Conservation (phyloP, 2,329 filamentous ascomycete genomes). For the Neoascochyta sp. region DNA sequence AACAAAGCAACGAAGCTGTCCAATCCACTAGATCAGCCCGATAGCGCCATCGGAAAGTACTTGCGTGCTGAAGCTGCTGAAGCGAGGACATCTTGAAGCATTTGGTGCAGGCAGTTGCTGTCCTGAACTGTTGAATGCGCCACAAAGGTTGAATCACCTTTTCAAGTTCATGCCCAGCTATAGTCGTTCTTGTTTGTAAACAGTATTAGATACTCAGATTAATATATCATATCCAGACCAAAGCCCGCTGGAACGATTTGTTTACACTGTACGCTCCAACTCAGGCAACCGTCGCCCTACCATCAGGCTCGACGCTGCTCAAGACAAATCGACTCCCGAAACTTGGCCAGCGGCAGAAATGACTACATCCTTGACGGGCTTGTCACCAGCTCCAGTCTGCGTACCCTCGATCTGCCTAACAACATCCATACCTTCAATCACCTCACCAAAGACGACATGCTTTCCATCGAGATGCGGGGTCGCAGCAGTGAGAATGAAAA, state of each 20-base stretch:
- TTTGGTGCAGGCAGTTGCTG: too few relatives aligned
- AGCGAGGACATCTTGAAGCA: too few relatives aligned
- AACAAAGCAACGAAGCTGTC: conserved; percentile 55
- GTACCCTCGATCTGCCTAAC: conserved; percentile 91
- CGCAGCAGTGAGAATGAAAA: conserved; percentile 97
- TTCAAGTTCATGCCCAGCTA: too few relatives aligned
- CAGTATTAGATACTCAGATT: too few relatives aligned
- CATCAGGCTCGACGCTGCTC: too few relatives aligned
- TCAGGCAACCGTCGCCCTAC: too few relatives aligned
- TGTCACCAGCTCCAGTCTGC: conserved; percentile 38
- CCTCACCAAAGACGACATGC: conserved; percentile 91
- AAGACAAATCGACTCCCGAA: conserved; percentile 2
- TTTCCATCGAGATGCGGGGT: conserved; percentile 92
- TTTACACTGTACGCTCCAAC: too few relatives aligned
- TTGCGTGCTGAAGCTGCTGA: conserved; percentile 56
- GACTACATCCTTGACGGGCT: conserved; percentile 5
- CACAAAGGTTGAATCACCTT: too few relatives aligned
- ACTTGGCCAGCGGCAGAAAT: conserved; percentile 9
- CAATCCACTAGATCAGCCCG: conserved; percentile 32
- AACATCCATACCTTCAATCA: conserved; percentile 84
- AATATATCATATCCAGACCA: too few relatives aligned
- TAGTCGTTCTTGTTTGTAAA: too few relatives aligned
- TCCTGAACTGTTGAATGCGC: too few relatives aligned
- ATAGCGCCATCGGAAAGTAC: conserved; percentile 48
- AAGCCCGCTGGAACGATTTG: too few relatives aligned